These are phyloP conservation scores for Penicillium glabrum DNA, from an alignment of 2,329 filamentous ascomycete genomes.

Conservation along the genomic window DNA sequence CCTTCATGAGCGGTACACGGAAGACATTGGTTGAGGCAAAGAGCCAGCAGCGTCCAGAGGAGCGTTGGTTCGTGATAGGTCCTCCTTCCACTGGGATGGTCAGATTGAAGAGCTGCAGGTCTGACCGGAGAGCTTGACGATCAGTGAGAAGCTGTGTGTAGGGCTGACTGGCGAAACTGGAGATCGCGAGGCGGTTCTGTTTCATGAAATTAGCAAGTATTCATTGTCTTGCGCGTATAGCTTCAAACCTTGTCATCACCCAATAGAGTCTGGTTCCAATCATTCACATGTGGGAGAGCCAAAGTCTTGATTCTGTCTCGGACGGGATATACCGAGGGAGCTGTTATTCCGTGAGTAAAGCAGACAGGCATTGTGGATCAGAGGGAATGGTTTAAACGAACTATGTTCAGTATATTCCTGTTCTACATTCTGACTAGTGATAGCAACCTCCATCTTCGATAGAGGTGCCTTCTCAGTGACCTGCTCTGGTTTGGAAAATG, in stretches of 20 bases:
- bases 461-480: neutral
- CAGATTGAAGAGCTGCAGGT: slow-evolving; percentile 80
- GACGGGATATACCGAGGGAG: slow-evolving; percentile 17
- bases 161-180: slow-evolving; percentile 68
- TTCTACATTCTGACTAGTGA: neutral
- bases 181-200: slow-evolving; percentile 70
- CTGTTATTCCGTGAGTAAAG: neutral
- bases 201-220: neutral
- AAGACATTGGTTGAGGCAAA: slow-evolving; percentile 92
- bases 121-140: slow-evolving; percentile 60
- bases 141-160: slow-evolving; percentile 67
- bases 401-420: neutral
- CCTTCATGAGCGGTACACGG: slow-evolving; percentile 82
- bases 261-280: slow-evolving; percentile 28
- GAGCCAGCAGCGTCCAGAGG: slow-evolving; percentile 84
- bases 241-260: slow-evolving; percentile 26
- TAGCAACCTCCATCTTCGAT: neutral
- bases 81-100: slow-evolving; percentile 78
- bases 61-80: slow-evolving; percentile 81
- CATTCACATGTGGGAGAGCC: slow-evolving; percentile 21
- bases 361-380: neutral
- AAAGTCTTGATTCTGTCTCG: slow-evolving; percentile 14
- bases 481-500: slow-evolving; percentile 7
- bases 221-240: neutral
- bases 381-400: neutral